These are phyloP conservation scores for Pichia sp. DNA, from an alignment of 1,139 yeast genomes.

Conservation along the genomic window DNA sequence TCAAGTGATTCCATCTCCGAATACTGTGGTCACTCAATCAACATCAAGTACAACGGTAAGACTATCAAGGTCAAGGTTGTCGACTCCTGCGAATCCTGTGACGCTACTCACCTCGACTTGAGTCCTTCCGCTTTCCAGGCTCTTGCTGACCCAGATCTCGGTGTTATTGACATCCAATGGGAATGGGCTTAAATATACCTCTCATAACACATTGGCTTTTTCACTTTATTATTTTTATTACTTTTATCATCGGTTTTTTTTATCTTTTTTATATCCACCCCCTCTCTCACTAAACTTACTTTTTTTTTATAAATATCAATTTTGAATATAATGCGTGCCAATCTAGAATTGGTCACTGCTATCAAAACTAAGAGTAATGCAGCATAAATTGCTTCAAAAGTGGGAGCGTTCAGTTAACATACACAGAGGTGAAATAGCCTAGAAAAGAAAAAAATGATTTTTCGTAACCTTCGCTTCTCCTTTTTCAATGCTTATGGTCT, in stretches of 20 bases:
- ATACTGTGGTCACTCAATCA: slow-evolving; percentile 48
- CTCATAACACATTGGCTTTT: not conserved
- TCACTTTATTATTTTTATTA: not conserved
- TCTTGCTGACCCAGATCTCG: slow-evolving; percentile 44
- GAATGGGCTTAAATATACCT: slow-evolving; percentile 29
- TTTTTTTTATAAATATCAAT: not conserved
- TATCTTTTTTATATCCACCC: not conserved
- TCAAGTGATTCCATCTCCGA: slow-evolving; percentile 31
- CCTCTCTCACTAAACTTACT: not conserved
- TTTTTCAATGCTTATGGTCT: slow-evolving; percentile 21
- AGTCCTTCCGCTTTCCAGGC: slow-evolving; percentile 49
- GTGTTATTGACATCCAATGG: slow-evolving; percentile 48
- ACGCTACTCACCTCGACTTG: slow-evolving; percentile 44
- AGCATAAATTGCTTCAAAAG: too few species aligned
- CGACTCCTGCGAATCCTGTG: slow-evolving; percentile 53
- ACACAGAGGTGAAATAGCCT: not conserved
- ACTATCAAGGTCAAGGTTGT: slow-evolving; percentile 48
- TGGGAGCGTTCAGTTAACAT: not conserved
- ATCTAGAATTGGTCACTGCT: not conserved
- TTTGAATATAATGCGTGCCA: not conserved
- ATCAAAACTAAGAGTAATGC: too few species aligned
- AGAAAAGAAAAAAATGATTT: not conserved
- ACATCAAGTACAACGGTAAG: slow-evolving; percentile 41
- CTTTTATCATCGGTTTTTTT: not conserved
- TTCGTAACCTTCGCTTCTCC: not conserved